Conservation (phyloP, 495 filamentous ascomycete species). For the Thozetella sp. region DNA sequence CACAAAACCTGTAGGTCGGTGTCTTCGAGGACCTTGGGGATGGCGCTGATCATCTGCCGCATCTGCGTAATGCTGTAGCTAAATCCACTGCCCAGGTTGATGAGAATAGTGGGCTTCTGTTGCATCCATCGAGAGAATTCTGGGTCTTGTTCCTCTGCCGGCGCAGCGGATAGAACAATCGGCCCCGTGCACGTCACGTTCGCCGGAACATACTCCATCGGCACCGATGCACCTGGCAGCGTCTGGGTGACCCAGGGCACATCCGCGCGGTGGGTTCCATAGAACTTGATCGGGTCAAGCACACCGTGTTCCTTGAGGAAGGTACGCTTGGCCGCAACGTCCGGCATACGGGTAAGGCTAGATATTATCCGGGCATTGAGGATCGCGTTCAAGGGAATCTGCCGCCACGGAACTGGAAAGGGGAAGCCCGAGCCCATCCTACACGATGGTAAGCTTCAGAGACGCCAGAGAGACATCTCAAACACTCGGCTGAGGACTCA, state of each 20-base stretch:
- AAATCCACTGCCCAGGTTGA: slow-evolving; percentile 50
- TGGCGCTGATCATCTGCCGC: slow-evolving; percentile 29
- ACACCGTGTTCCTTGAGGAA: slow-evolving; percentile 15
- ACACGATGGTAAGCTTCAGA: background rate
- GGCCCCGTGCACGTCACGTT: slow-evolving; percentile 48
- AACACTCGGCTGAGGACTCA: slow-evolving; percentile 10
- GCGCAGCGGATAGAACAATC: slow-evolving; percentile 33
- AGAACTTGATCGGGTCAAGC: slow-evolving; percentile 8
- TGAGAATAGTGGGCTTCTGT: slow-evolving; percentile 43
- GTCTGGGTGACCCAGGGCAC: slow-evolving; percentile 21
- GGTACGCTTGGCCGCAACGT: slow-evolving; percentile 3
- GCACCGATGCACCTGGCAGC: slow-evolving; percentile 30
- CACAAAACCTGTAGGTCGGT: slow-evolving; percentile 45
- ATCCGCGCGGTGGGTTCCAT: slow-evolving; percentile 5
- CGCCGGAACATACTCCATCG: slow-evolving; percentile 35
- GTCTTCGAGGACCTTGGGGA: slow-evolving; percentile 33
- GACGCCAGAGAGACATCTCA: background rate
- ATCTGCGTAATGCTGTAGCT: slow-evolving; percentile 27
- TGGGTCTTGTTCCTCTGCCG: slow-evolving; percentile 37
- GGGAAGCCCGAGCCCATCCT: slow-evolving; percentile 48
- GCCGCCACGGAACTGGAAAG: slow-evolving; percentile 46
- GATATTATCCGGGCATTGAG: slow-evolving; percentile 20
- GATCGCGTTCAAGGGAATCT: slow-evolving; percentile 47
- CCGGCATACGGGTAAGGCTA: slow-evolving; percentile 9
- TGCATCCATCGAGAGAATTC: slow-evolving; percentile 47